Conservation (phyloP, 805 yeast species). For the Starmerella sp. region DNA sequence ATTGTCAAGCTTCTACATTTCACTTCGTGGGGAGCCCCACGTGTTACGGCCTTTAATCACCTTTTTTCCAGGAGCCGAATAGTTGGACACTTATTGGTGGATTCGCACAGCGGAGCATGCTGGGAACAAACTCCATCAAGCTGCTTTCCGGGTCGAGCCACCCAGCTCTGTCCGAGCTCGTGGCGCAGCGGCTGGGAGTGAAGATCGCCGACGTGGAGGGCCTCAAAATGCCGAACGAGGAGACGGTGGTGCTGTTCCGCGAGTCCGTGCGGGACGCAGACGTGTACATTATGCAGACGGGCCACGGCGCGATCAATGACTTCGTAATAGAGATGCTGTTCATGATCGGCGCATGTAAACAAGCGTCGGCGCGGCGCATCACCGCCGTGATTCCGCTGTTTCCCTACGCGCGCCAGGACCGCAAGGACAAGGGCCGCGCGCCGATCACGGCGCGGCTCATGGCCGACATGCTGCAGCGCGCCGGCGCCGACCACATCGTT, state of each 20-base stretch:
- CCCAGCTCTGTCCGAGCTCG: constrained; percentile 64
- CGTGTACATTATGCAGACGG: constrained; percentile 74
- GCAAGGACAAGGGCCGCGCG: constrained; percentile 90
- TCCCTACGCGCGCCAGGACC: constrained; percentile 96
- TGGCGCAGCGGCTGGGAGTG: constrained; percentile 55
- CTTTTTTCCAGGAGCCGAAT: background rate
- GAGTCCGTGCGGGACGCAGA: constrained; percentile 88
- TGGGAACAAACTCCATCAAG: constrained; percentile 33
- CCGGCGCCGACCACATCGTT: constrained; percentile 91
- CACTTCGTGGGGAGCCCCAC: background rate
- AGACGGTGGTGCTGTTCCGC: constrained; percentile 77
- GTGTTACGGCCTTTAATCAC: background rate
- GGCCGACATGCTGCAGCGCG: constrained; percentile 82
- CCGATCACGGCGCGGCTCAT: constrained; percentile 91
- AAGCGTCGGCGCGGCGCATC: constrained; percentile 90
- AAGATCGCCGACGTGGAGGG: constrained; percentile 67
- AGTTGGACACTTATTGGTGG: background rate
- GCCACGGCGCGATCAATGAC: constrained; percentile 77
- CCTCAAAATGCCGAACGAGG: constrained; percentile 75
- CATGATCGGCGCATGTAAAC: constrained; percentile 85
- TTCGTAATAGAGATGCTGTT: constrained; percentile 75
- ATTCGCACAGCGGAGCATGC: constrained; percentile 4
- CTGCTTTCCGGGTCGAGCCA: constrained; percentile 69
- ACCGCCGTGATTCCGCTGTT: constrained; percentile 93
- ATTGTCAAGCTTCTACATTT: background rate